Evolutionary conservation across 148 eudicot species (phyloP), one percentile per base, ranked within the genome.

Genomic region (Camellia japonica): DNA sequence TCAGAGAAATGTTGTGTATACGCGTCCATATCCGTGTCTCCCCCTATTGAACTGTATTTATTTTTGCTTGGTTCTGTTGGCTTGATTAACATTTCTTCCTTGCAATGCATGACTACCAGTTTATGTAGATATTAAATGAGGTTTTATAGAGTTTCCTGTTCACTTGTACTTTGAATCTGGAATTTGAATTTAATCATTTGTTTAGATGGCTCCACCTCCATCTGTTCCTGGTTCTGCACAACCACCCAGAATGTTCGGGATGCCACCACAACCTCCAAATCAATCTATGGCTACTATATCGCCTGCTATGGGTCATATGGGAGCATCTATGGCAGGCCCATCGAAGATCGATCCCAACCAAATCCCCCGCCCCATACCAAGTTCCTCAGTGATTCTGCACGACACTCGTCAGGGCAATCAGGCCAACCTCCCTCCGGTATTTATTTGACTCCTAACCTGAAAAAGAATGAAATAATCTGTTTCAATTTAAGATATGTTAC

Each of bases 391-490:
- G 69, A 78, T 87, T 80, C 69, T 94, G 84, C 90, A 97, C 82
- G 99, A 97, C 84, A 95, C 99, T 73, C 99, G 99, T 77, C 87
- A 86, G 86, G 89, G 90, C 72, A 92, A 91, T 86, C 99, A 92
- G 86, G 99, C 99, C 58, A 97, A 91, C 78, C 93, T 92, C 79
- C 99, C 99, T 74, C 99, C 99, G 95, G 99, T 97, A 97, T 43
- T 63, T 71, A 23, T 63, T 65, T 63, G 60, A 10, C 68, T 52
- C 7, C 56, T 55, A 68, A 41, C 54, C 43, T 79, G 54, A 9
- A 54, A 60, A 68, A 19, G 23, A 51, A 78, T 23, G 51, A 46
- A 68, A 9, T 62, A 30, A 20, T 30, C 20, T 68, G 55, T 68
- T 59, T 58, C 19, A 67, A 44, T 14, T 52, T 42, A 65, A 3